phyloP scores from a whole-genome alignment of 2,329 filamentous ascomycete genomes.

The Monosporascus ibericus region DNA sequence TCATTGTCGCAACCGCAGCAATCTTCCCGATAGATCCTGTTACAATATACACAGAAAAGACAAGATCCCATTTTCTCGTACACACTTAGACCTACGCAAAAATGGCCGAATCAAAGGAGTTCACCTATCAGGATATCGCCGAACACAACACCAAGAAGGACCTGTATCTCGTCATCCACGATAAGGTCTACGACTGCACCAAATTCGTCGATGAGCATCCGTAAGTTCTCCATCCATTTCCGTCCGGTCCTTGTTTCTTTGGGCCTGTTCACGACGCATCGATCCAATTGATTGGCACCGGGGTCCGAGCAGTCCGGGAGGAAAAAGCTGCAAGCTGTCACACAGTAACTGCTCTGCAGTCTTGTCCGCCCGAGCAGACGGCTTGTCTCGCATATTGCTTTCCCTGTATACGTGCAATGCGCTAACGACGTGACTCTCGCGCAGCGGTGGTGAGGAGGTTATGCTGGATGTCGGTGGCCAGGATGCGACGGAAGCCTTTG shows the following conservation, averaged over 20 bases:
- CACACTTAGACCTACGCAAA: slow-evolving; percentile 11
- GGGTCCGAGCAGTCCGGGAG: no score
- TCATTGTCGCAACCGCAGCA: neutral
- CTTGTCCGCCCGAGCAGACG: no score
- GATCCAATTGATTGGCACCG: no score
- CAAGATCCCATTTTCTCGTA: neutral
- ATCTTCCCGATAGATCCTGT: neutral
- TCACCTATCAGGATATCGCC: slow-evolving; percentile 75
- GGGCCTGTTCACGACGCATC: no score
- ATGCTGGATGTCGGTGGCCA: slow-evolving; percentile 92
- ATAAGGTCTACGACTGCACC: slow-evolving; percentile 88
- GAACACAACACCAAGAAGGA: slow-evolving; percentile 93
- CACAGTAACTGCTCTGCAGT: neutral
- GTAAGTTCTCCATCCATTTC: slow-evolving; percentile 39
- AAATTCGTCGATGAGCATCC: slow-evolving; percentile 97
- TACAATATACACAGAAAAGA: neutral
- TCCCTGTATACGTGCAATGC: neutral
- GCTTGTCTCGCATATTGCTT: neutral
- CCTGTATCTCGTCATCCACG: slow-evolving; percentile 84
- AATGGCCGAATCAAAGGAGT: slow-evolving; percentile 40
- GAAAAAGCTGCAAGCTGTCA: neutral
- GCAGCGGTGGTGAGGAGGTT: slow-evolving; percentile 95
- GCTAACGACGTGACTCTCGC: slow-evolving; percentile 18
- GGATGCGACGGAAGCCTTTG: slow-evolving; percentile 95
- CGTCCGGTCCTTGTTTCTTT: neutral